Evolutionary conservation across 179 eudicot species (phyloP).

Genomic region (Corrigiola litoralis): DNA sequence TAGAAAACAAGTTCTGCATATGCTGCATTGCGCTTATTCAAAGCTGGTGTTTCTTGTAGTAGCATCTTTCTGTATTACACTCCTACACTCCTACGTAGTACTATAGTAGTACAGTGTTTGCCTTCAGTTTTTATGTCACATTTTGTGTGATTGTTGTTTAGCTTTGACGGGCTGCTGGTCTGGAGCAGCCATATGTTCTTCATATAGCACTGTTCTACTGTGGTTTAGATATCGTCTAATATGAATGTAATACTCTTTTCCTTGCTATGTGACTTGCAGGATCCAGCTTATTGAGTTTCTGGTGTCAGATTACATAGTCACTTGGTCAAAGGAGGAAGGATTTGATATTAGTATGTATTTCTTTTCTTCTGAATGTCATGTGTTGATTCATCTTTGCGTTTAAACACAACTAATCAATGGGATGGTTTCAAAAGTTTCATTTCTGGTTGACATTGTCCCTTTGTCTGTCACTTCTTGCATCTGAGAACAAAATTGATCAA

Average conservation of each 20-base stretch:
- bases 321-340: constrained; percentile 55
- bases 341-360: constrained; percentile 54
- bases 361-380: not conserved
- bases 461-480: not conserved
- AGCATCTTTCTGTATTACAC: not conserved
- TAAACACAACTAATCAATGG: not conserved
- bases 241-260: not conserved
- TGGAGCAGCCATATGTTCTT: not conserved
- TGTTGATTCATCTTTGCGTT: not conserved
- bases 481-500: not conserved
- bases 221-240: not conserved
- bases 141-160: too few relatives aligned
- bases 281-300: constrained; percentile 85
- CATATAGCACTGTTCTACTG: not conserved
- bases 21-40: not conserved
- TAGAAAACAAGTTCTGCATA: not conserved
- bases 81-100: not conserved
- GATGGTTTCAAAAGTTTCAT: not conserved
- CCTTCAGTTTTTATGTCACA: too few relatives aligned
- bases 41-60: not conserved
- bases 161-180: not conserved
- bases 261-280: constrained; percentile 44
- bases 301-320: constrained; percentile 52
- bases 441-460: not conserved
- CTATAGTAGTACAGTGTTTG: not conserved